Conservation (phyloP, 768 basidiomycete species). For the Rossbeevera mucosa region DNA sequence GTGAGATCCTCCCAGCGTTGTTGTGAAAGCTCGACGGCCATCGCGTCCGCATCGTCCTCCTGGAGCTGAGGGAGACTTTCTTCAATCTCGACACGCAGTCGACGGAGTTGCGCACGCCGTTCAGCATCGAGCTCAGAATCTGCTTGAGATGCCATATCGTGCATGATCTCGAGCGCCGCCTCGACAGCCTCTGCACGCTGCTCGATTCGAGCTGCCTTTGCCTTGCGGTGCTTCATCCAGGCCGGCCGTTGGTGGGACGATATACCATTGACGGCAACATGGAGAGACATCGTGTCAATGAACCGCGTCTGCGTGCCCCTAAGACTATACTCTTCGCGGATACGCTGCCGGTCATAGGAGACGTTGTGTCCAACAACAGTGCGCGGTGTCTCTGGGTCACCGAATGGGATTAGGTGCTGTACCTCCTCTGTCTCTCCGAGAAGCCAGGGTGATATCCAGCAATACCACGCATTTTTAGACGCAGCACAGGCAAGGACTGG, state of each 20-base stretch:
- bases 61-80: constrained; percentile 38
- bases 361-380: constrained; percentile 93
- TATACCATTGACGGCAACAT: constrained; percentile 87
- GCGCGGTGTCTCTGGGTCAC: constrained; percentile 47
- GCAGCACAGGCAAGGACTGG: constrained; percentile 88
- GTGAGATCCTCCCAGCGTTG: constrained; percentile 93
- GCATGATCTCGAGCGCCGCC: constrained; percentile 51
- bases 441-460: constrained; percentile 95
- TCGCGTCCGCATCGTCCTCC: constrained; percentile 34
- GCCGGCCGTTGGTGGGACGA: constrained; percentile 92
- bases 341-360: constrained; percentile 84
- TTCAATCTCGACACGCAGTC: constrained; percentile 34
- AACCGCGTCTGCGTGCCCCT: constrained; percentile 68
- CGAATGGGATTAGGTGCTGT: constrained; percentile 72
- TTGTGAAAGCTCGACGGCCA: constrained; percentile 38
- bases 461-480: constrained; percentile 84
- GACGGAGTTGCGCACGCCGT: constrained; percentile 37
- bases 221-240: constrained; percentile 84
- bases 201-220: constrained; percentile 51
- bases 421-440: constrained; percentile 54
- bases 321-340: constrained; percentile 79
- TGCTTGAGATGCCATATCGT: constrained; percentile 34
- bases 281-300: constrained; percentile 77
- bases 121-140: constrained; percentile 38
- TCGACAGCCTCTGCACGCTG: constrained; percentile 61